A percentile compares a stretch with the other conserved stretches of the same genome.
These are phyloP conservation scores for Fraxinus baroniana DNA, from an alignment of 305 asterid species.

Conservation along the genomic window DNA sequence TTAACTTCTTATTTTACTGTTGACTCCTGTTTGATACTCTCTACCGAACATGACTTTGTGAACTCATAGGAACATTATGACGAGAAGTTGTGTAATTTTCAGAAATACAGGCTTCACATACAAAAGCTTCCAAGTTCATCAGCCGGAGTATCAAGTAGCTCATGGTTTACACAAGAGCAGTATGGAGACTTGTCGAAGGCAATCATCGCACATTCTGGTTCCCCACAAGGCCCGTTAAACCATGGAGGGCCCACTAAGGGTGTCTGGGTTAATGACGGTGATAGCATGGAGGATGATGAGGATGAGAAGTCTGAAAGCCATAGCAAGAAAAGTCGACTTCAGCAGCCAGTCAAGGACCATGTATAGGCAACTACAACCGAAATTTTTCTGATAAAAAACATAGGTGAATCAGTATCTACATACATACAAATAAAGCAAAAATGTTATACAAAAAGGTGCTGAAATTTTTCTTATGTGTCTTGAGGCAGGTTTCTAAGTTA, in stretches of 20 bases:
- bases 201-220: slow-evolving; percentile 18
- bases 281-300: slow-evolving; percentile 33
- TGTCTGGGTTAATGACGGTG: slow-evolving; percentile 25
- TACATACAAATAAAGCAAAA: neutral
- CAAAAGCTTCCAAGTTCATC: slow-evolving; percentile 28
- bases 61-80: neutral
- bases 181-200: slow-evolving; percentile 6
- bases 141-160: neutral
- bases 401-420: slow-evolving; percentile 2
- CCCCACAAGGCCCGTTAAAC: slow-evolving; percentile 35
- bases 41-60: neutral
- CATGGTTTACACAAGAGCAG: slow-evolving; percentile 16
- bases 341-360: neutral
- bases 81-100: slow-evolving; percentile 5
- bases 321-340: slow-evolving; percentile 28
- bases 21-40: neutral
- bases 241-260: slow-evolving; percentile 3
- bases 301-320: slow-evolving; percentile 35
- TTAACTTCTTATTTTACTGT: neutral
- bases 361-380: neutral
- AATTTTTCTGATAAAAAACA: slow-evolving; percentile 21
- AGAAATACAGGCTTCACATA: slow-evolving; percentile 45
- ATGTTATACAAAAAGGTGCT: neutral
- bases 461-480: neutral
- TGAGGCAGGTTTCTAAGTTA: slow-evolving; percentile 7